Conservation (phyloP, 1,139 yeast genomes). For the Torulaspora pretoriensis region DNA sequence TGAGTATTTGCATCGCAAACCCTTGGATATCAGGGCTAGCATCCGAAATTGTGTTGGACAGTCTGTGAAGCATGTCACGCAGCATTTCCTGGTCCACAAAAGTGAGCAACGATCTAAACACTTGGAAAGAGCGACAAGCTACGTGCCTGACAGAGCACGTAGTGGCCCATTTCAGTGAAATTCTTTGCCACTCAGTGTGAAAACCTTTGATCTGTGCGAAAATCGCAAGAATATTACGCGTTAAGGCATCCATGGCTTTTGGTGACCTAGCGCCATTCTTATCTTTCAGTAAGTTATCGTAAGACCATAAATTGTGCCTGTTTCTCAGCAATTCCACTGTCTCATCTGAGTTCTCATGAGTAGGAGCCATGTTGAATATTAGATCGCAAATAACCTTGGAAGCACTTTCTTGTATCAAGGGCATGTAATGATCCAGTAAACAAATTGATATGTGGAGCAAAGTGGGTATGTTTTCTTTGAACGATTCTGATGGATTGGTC, state of each 20-base stretch:
- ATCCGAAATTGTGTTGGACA: slow-evolving; percentile 91
- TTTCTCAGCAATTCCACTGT: slow-evolving; percentile 54
- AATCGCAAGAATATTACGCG: slow-evolving; percentile 58
- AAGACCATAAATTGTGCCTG: slow-evolving; percentile 65
- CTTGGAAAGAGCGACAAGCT: slow-evolving; percentile 94
- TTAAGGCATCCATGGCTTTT: slow-evolving; percentile 74
- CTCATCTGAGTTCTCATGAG: slow-evolving; percentile 50
- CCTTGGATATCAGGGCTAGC: slow-evolving; percentile 88
- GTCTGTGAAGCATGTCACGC: slow-evolving; percentile 87
- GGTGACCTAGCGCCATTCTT: slow-evolving; percentile 85
- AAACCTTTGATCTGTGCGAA: slow-evolving; percentile 52
- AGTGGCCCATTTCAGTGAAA: slow-evolving; percentile 90
- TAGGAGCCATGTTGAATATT: slow-evolving; percentile 58
- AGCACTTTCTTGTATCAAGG: slow-evolving; percentile 81
- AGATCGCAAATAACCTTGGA: slow-evolving; percentile 68
- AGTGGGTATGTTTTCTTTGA: slow-evolving; percentile 61
- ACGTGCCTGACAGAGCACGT: slow-evolving; percentile 95
- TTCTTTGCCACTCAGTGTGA: slow-evolving; percentile 79
- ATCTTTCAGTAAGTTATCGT: slow-evolving; percentile 77
- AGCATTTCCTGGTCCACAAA: slow-evolving; percentile 84
- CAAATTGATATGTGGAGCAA: slow-evolving; percentile 78
- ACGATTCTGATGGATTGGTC: slow-evolving; percentile 54
- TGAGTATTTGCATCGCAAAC: slow-evolving; percentile 92
- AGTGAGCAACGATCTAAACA: slow-evolving; percentile 75
- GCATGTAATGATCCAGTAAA: slow-evolving; percentile 80